Evolutionary conservation across 1,284 basidiomycete genomes (phyloP).

Genomic region (Sporisorium scitamineum): DNA sequence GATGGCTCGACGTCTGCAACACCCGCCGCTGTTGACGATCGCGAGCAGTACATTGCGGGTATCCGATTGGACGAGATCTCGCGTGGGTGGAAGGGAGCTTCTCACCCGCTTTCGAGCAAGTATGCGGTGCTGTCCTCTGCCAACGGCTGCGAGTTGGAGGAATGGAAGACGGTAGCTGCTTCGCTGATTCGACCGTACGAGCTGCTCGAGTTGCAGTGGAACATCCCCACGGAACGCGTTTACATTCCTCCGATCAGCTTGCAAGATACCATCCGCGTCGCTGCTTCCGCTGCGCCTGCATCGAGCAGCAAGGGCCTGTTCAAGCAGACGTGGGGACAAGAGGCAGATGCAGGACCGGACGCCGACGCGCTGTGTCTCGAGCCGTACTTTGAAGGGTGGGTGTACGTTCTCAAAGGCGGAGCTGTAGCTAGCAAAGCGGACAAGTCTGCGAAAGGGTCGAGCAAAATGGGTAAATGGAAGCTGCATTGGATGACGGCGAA

Average conservation of each 20-base stretch:
- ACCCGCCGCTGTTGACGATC: background rate
- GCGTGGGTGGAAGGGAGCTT: conserved; percentile 18
- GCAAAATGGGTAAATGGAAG: conserved; percentile 55
- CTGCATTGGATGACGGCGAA: conserved; percentile 53
- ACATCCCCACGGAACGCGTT: conserved; percentile 46
- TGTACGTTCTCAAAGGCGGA: conserved; percentile 53
- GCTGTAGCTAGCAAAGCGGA: conserved; percentile 19
- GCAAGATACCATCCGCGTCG: conserved; percentile 11
- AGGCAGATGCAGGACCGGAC: conserved; percentile 16
- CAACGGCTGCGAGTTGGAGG: conserved; percentile 55
- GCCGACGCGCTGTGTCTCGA: conserved; percentile 31
- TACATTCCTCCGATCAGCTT: conserved; percentile 34
- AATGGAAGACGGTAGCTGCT: conserved; percentile 54
- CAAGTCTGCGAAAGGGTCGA: conserved; percentile 1
- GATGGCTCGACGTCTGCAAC: conserved; percentile 6
- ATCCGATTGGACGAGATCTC: conserved; percentile 49
- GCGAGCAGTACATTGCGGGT: conserved; percentile 32
- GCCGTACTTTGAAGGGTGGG: conserved; percentile 58
- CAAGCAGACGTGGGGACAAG: conserved; percentile 6
- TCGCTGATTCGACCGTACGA: conserved; percentile 54
- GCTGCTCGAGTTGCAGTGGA: conserved; percentile 56
- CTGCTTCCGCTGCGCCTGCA: background rate
- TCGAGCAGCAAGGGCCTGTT: conserved; percentile 1
- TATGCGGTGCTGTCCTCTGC: conserved; percentile 49
- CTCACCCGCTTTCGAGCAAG: conserved; percentile 43